A percentile compares a stretch with the other conserved stretches of the same genome.
Evolutionary conservation across 495 filamentous ascomycete genomes (phyloP).

Genomic region (Penicillium silybi): DNA sequence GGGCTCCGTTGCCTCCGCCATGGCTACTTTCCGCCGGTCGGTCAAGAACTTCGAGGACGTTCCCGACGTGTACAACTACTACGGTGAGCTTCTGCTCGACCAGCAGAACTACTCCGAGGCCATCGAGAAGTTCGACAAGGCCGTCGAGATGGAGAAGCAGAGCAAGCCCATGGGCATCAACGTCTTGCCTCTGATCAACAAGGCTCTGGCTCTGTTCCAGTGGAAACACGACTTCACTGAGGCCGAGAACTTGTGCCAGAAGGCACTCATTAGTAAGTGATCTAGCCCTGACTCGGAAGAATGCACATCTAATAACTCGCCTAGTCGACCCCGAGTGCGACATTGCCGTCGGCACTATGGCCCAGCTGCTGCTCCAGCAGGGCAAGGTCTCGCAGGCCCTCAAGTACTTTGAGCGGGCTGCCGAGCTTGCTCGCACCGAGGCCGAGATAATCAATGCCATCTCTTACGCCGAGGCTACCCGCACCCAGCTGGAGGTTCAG

Average conservation of each 20-base stretch:
- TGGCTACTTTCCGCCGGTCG: conserved; percentile 95
- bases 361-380: conserved; percentile 95
- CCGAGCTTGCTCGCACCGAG: conserved; percentile 91
- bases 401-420: conserved; percentile 94
- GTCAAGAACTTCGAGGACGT: conserved; percentile 98
- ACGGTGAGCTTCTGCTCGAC: conserved; percentile 95
- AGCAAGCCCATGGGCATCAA: conserved; percentile 93
- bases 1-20: conserved; percentile 95
- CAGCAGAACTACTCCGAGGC: conserved; percentile 93
- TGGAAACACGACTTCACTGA: conserved; percentile 95
- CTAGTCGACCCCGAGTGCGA: conserved; percentile 98
- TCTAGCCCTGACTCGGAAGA: not conserved
- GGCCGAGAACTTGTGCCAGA: conserved; percentile 94
- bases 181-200: conserved; percentile 96
- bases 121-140: conserved; percentile 97
- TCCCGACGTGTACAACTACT: conserved; percentile 99
- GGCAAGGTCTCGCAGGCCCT: conserved; percentile 94
- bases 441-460: conserved; percentile 95
- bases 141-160: conserved; percentile 96
- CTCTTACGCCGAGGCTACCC: conserved; percentile 93
- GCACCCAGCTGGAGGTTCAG: conserved; percentile 95
- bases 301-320: conserved; percentile 12
- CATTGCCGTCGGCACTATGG: conserved; percentile 98
- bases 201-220: conserved; percentile 93
- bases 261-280: conserved; percentile 89